phyloP scores from a whole-genome alignment of 2,329 filamentous ascomycete species.

The Ceratocystis destructans region DNA sequence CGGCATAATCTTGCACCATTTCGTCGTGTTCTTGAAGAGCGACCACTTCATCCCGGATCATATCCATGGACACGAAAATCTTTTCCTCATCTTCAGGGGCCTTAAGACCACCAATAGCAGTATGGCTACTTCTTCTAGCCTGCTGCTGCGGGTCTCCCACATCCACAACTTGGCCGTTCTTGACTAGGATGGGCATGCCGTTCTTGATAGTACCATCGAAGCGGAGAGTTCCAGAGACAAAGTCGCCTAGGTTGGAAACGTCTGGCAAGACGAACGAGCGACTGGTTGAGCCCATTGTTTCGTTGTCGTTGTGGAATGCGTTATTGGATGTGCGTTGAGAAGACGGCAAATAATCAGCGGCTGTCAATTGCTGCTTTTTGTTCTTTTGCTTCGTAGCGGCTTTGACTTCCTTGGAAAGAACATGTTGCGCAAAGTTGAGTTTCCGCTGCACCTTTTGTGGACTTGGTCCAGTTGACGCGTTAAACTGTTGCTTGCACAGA shows the following conservation, averaged over 20 bases:
- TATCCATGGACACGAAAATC: slow-evolving; percentile 48
- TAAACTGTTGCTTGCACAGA: slow-evolving; percentile 13
- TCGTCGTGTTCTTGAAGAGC: slow-evolving; percentile 44
- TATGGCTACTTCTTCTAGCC: slow-evolving; percentile 28
- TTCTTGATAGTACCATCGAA: slow-evolving; percentile 39
- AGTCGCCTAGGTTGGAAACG: slow-evolving; percentile 42
- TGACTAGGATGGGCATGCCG: slow-evolving; percentile 43
- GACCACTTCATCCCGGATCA: slow-evolving; percentile 44
- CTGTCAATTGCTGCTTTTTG: slow-evolving; percentile 7
- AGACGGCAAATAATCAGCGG: background rate
- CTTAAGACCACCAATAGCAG: slow-evolving; percentile 36
- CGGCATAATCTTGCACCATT: slow-evolving; percentile 40
- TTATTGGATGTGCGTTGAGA: slow-evolving; percentile 19
- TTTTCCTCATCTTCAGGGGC: slow-evolving; percentile 42
- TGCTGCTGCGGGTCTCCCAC: slow-evolving; percentile 27
- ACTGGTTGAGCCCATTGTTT: slow-evolving; percentile 26
- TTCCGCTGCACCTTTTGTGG: slow-evolving; percentile 17
- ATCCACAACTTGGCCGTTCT: slow-evolving; percentile 39
- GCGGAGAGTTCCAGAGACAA: slow-evolving; percentile 41
- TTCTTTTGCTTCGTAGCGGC: slow-evolving; percentile 16
- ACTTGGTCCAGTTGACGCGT: slow-evolving; percentile 5
- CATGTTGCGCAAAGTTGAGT: slow-evolving; percentile 18
- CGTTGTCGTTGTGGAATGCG: slow-evolving; percentile 18
- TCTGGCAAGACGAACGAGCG: slow-evolving; percentile 43
- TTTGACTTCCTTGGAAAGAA: slow-evolving; percentile 19